Evolutionary conservation across 2,329 filamentous ascomycete species (phyloP).

Genomic region (Aquanectria penicillioides): DNA sequence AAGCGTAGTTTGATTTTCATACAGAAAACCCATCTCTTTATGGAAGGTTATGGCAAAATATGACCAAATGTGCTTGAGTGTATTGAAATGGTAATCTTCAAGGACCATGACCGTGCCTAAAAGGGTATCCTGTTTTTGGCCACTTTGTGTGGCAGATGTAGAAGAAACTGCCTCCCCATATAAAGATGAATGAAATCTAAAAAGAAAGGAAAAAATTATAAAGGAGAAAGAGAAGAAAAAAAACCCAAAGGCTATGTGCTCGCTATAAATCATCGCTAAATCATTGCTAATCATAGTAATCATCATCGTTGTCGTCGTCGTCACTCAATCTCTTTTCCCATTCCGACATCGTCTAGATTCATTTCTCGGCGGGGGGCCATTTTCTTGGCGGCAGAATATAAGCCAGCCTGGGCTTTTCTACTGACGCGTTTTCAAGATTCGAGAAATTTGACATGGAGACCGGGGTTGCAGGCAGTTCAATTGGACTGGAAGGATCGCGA

Average conservation of each 20-base stretch:
- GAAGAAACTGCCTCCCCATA: not conserved
- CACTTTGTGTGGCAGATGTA: not conserved
- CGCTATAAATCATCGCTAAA: constrained; percentile 12
- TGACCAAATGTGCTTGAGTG: too few species aligned
- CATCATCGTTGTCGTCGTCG: constrained; percentile 27
- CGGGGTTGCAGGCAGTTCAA: constrained; percentile 41
- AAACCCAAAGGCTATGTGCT: constrained; percentile 11
- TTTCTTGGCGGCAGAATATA: constrained; percentile 36
- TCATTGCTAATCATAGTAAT: not conserved
- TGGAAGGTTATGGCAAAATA: too few species aligned
- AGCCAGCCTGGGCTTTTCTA: constrained; percentile 40
- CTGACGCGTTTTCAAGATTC: constrained; percentile 37
- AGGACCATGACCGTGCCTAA: not conserved
- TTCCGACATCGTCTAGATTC: not conserved
- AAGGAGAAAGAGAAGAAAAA: constrained; percentile 1
- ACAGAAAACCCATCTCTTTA: too few species aligned
- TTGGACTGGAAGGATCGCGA: constrained; percentile 25
- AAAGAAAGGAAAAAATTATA: too few species aligned
- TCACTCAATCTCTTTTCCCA: constrained; percentile 18
- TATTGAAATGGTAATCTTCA: not conserved
- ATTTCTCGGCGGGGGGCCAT: not conserved
- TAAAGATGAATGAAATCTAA: not conserved
- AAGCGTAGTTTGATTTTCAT: too few species aligned
- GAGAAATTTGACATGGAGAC: constrained; percentile 43
- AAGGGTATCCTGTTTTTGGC: not conserved